Percentiles rank a stretch among this genome's conserved stretches.
These are phyloP conservation scores for Pythium insidiosum DNA, from an alignment of 352 stramenopile species.

Conservation along the genomic window DNA sequence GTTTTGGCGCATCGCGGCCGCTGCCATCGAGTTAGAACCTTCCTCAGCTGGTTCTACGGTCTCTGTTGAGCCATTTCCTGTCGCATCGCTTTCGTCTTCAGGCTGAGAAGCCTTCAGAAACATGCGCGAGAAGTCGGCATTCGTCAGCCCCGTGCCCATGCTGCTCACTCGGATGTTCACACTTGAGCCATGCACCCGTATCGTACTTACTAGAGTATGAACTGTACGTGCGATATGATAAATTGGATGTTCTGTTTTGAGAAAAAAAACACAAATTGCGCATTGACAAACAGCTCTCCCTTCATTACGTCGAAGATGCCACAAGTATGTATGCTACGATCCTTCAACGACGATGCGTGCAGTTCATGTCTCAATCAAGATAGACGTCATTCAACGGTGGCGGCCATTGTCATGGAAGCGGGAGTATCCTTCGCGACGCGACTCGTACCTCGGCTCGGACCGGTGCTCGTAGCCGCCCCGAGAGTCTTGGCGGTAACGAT, in stretches of 20 bases:
- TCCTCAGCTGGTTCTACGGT: constrained; percentile 4
- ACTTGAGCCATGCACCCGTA: too few species aligned
- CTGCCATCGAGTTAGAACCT: constrained; percentile 17
- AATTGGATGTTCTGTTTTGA: too few species aligned
- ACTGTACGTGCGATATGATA: too few species aligned
- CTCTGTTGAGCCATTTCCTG: neutral
- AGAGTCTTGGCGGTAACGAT: constrained; percentile 48
- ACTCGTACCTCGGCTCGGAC: constrained; percentile 41
- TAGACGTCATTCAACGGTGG: too few species aligned
- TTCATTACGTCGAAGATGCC: too few species aligned
- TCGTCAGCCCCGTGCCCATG: constrained; percentile 30
- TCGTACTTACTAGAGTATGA: neutral
- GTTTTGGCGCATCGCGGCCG: constrained; percentile 16
- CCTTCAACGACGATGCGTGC: too few species aligned
- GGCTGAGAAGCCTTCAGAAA: constrained; percentile 28
- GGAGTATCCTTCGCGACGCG: constrained; percentile 38
- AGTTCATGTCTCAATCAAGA: too few species aligned
- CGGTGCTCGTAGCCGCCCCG: too few species aligned
- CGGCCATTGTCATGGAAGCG: constrained; percentile 11
- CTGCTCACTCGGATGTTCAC: too few species aligned
- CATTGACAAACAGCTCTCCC: too few species aligned
- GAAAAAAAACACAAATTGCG: too few species aligned
- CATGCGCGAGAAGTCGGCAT: constrained; percentile 77
- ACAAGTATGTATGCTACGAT: too few species aligned
- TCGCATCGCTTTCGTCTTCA: neutral